Base-by-base conservation (phyloP, 1,284 basidiomycete species). In the Inonotus hispidus region DNA sequence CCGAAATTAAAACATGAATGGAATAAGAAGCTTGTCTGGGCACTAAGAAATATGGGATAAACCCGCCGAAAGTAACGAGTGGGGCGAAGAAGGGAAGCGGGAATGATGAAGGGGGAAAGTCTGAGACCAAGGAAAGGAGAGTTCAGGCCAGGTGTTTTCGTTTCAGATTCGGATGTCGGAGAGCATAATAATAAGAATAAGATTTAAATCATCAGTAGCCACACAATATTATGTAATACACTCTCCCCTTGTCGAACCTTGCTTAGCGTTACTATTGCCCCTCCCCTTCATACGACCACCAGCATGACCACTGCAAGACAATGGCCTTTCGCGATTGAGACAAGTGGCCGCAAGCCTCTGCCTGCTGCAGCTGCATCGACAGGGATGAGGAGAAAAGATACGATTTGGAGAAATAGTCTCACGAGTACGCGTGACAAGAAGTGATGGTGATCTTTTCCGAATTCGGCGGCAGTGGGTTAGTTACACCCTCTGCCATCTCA, bases 141-240 rank as follows among this genome's bases (percentile, higher is more conserved):
- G 50, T 52, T 52, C 53, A 54, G n/a, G 19, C 10, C 11, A 7
- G 21, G 53, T 54, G 47, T 49, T 14, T 49, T 7, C 39, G 47
- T 49, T 14, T 49, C 13, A 43, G 23, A 25, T 38, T 43, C 37
- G 53, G 39, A 54, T 56, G 52, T 62, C 52, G 59, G 43, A 53
- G 23, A 25, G 39, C n/a, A n/a, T n/a, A 63, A 63, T 56, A 55
- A 21, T 63, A 56, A 57, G 53, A 19, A 35, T 38, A 62, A 61
- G 35, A 45, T 61, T 53, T 43, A 43, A 50, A 52, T 21, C 50
- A 58, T n/a, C n/a, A n/a, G n/a, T 32, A 58, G 43, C 46, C 37
- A 58, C 46, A 21, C 29, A 47, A 50, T 58, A 58, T 58, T 58
- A 58, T 5, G 46, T 58, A 47, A 58, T 58, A 27, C 35, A 11